Percentiles rank a stretch among this genome's conserved stretches.
These are phyloP conservation scores for Metarhizium robertsii DNA, from an alignment of 2,329 filamentous ascomycete genomes.

Conservation along the genomic window DNA sequence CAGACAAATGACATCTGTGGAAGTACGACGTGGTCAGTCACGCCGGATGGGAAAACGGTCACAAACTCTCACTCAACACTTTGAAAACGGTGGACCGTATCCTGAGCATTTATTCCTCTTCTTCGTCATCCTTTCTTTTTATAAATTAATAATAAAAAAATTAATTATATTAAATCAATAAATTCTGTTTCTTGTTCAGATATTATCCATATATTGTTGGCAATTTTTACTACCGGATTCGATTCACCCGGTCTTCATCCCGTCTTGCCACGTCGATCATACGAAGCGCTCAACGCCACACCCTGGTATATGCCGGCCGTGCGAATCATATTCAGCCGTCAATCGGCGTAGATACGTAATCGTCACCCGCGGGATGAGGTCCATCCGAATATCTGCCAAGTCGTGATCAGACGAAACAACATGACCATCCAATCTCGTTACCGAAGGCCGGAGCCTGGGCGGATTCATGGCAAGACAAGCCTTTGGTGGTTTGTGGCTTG, in stretches of 20 bases:
- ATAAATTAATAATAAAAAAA: background rate
- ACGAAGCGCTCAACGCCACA: background rate
- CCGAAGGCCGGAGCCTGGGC: background rate
- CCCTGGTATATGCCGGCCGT: background rate
- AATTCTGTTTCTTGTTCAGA: too few species aligned
- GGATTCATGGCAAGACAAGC: background rate
- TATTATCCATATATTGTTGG: too few species aligned
- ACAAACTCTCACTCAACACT: background rate
- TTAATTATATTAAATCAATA: background rate
- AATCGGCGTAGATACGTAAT: background rate
- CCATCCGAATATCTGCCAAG: background rate
- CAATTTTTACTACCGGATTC: too few species aligned
- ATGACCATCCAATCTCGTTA: background rate
- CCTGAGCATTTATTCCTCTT: background rate
- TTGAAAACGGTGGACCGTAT: background rate
- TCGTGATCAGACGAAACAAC: background rate
- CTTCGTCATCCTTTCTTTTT: background rate
- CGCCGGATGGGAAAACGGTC: background rate
- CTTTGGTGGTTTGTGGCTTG: conserved; percentile 1
- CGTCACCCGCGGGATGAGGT: background rate
- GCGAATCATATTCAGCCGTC: background rate
- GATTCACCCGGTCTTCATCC: background rate
- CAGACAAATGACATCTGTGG: background rate
- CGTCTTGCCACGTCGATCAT: background rate
- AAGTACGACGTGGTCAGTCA: background rate